Percentiles rank a stretch among this genome's conserved stretches.
Conservation (phyloP, 2,329 filamentous ascomycete species). For the Penicillium glabrum region DNA sequence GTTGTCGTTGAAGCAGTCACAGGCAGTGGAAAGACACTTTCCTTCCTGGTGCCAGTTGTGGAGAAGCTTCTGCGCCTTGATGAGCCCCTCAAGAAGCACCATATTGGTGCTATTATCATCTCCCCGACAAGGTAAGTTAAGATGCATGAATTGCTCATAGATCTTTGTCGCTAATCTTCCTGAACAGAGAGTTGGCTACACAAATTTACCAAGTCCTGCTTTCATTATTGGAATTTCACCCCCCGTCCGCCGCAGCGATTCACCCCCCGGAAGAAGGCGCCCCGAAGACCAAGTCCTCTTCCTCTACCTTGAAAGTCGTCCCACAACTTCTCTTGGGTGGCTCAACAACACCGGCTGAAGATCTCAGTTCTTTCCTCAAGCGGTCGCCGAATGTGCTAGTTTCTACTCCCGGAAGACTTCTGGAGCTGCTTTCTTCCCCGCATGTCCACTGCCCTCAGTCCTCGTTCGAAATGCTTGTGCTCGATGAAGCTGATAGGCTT, state of each 20-base stretch:
- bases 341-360: constrained; percentile 77
- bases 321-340: constrained; percentile 89
- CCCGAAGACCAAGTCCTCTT: constrained; percentile 39
- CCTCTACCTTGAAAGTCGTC: constrained; percentile 61
- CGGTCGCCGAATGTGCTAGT: constrained; percentile 85
- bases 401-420: constrained; percentile 83
- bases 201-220: constrained; percentile 84
- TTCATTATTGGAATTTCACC: constrained; percentile 79
- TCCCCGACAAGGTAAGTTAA: constrained; percentile 68
- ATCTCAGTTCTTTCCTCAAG: constrained; percentile 80
- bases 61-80: constrained; percentile 78
- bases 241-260: constrained; percentile 62
- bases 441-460: constrained; percentile 86
- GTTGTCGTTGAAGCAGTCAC: constrained; percentile 92
- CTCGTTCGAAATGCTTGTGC: constrained; percentile 85
- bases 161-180: neutral
- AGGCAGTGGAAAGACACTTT: constrained; percentile 84
- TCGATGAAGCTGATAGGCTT: constrained; percentile 92
- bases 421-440: constrained; percentile 81
- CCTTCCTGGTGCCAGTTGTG: constrained; percentile 80
- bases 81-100: constrained; percentile 82
- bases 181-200: constrained; percentile 73
- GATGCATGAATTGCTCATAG: neutral
- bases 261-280: constrained; percentile 45
- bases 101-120: constrained; percentile 87